These are phyloP conservation scores for Orobanche coerulescens DNA, from an alignment of 257 asterid species.

Conservation along the genomic window DNA sequence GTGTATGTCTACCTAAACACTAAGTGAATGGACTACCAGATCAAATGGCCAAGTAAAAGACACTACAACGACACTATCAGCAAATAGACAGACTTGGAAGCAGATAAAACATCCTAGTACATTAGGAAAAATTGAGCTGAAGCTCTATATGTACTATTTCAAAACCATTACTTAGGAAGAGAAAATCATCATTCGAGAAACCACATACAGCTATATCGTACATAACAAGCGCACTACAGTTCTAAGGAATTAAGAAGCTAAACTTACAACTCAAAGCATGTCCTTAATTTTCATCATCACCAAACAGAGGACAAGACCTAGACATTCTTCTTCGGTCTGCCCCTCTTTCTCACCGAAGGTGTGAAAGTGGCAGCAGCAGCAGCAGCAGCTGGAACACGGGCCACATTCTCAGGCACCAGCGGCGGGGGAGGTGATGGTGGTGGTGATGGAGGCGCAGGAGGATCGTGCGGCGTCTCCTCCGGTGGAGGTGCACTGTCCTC, in stretches of 20 bases:
- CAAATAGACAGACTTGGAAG: neutral
- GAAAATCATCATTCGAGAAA: neutral
- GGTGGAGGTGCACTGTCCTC: slow-evolving; percentile 9
- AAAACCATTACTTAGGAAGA: neutral
- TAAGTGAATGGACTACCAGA: neutral
- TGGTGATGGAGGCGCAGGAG: neutral
- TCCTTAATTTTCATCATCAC: neutral
- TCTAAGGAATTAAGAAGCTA: neutral
- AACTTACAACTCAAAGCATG: neutral
- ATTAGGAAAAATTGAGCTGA: neutral
- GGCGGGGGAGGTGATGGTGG: neutral
- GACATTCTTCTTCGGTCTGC: slow-evolving; percentile 56
- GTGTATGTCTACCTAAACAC: too few relatives aligned
- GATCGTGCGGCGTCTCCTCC: neutral
- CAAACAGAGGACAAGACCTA: slow-evolving; percentile 5
- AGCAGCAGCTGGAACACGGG: neutral
- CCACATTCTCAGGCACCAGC: slow-evolving; percentile 4
- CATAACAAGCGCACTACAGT: neutral
- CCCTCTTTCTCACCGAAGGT: slow-evolving; percentile 43
- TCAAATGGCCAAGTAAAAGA: neutral
- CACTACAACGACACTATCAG: neutral
- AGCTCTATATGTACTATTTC: neutral
- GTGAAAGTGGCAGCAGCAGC: neutral
- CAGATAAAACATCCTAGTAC: neutral
- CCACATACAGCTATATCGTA: neutral